Evolutionary conservation across 2,329 filamentous ascomycete genomes (phyloP).

Genomic region (Pleoardoris graminearum): DNA sequence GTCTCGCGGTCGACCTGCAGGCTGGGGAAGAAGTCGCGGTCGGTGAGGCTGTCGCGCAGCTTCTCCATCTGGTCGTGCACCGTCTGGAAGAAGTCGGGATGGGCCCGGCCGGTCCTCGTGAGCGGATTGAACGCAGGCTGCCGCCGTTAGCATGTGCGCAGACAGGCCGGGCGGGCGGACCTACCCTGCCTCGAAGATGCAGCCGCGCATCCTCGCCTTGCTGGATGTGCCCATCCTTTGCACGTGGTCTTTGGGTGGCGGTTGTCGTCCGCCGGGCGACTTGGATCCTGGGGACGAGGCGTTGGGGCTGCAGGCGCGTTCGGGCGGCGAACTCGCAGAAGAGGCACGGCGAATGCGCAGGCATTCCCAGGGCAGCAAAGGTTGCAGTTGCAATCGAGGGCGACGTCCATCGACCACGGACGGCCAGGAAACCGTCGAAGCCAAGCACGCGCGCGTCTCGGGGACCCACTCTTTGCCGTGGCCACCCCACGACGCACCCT

Average conservation of each 20-base stretch:
- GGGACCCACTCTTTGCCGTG: background rate
- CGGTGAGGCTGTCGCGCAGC: conserved; percentile 19
- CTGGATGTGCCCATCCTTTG: too few species aligned
- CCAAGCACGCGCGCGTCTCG: background rate
- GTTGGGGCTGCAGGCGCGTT: conserved; percentile 21
- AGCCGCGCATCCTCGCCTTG: background rate
- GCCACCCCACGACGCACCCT: background rate
- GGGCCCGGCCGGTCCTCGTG: background rate
- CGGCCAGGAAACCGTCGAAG: background rate
- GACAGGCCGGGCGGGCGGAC: background rate
- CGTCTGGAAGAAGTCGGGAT: conserved; percentile 1
- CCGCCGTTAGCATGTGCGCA: background rate
- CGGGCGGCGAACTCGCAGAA: conserved; percentile 45
- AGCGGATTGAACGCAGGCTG: conserved; percentile 4
- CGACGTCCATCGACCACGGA: background rate
- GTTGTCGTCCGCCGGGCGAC: conserved; percentile 18
- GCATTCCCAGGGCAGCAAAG: too few species aligned
- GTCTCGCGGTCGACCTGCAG: conserved; percentile 28
- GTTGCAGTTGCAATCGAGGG: too few species aligned
- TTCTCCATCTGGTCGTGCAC: conserved; percentile 19
- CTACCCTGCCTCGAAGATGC: background rate
- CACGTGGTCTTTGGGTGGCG: background rate
- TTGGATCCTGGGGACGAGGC: conserved; percentile 35
- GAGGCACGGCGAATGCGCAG: conserved; percentile 43
- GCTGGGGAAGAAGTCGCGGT: conserved; percentile 28